Percentiles rank a stretch among this genome's conserved stretches.
These are phyloP conservation scores for Lotus japonicus DNA, from an alignment of 306 rosid species.

Conservation along the genomic window DNA sequence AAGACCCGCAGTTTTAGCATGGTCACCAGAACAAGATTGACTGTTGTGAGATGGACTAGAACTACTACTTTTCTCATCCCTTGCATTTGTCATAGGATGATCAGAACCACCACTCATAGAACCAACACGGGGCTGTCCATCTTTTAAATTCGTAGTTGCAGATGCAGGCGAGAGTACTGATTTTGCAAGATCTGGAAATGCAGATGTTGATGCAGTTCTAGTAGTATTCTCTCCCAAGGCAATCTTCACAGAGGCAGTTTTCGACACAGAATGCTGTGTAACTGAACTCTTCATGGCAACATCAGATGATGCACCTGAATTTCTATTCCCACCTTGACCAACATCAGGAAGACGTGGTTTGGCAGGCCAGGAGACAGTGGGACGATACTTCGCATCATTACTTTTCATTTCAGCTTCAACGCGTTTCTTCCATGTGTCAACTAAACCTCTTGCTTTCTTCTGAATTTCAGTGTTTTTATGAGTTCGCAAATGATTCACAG, in stretches of 20 bases:
- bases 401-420: constrained; percentile 85
- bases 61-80: constrained; percentile 83
- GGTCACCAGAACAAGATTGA: constrained; percentile 69
- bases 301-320: constrained; percentile 52
- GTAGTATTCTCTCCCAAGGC: constrained; percentile 42
- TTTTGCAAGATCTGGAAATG: constrained; percentile 40
- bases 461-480: constrained; percentile 72
- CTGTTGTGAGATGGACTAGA: constrained; percentile 84
- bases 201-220: constrained; percentile 45
- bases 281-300: constrained; percentile 55
- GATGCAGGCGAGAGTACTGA: constrained; percentile 35
- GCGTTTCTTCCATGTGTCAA: constrained; percentile 88
- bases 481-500: constrained; percentile 75
- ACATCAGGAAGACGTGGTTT: constrained; percentile 49
- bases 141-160: constrained; percentile 27
- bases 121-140: constrained; percentile 31
- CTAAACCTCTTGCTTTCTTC: constrained; percentile 76
- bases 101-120: constrained; percentile 45
- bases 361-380: constrained; percentile 51
- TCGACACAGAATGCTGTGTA: constrained; percentile 46
- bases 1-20: constrained; percentile 54
- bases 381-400: constrained; percentile 54
- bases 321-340: constrained; percentile 51
- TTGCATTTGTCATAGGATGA: constrained; percentile 52
- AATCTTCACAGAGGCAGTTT: constrained; percentile 47